Conservation (phyloP, 305 asterid species). For the Rubia balearica region DNA sequence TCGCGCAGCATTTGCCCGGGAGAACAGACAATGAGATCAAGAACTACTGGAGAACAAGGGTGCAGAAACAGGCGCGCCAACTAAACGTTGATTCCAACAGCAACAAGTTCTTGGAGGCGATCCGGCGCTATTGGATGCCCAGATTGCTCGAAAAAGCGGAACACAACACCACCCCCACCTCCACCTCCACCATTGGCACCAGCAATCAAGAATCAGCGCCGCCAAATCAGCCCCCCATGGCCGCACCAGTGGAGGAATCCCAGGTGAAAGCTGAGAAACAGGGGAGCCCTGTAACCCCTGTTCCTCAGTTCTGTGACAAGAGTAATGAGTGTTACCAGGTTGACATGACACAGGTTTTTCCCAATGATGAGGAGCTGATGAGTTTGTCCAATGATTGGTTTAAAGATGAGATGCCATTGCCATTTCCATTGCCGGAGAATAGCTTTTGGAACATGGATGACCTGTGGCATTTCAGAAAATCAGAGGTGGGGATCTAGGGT, state of each 20-base stretch:
- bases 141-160: conserved; percentile 62
- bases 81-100: conserved; percentile 74
- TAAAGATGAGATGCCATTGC: conserved; percentile 26
- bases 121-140: conserved; percentile 65
- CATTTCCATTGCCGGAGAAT: conserved; percentile 13
- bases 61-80: conserved; percentile 93
- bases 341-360: conserved; percentile 20
- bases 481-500: conserved; percentile 25
- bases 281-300: conserved; percentile 13
- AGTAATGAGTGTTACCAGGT: conserved; percentile 37
- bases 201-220: conserved; percentile 25
- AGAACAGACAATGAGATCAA: conserved; percentile 92
- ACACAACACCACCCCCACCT: conserved; percentile 33
- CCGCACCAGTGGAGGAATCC: conserved; percentile 3
- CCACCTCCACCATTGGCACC: conserved; percentile 25
- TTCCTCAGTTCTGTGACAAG: conserved; percentile 6
- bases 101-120: conserved; percentile 58
- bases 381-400: conserved; percentile 31
- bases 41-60: conserved; percentile 93
- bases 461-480: conserved; percentile 44
- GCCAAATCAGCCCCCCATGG: conserved; percentile 18
- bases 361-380: background rate
- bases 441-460: conserved; percentile 60
- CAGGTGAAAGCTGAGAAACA: conserved; percentile 11
- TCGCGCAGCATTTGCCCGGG: conserved; percentile 78